A percentile compares a stretch with the other conserved stretches of the same genome.
These are phyloP conservation scores for Paraphaeosphaeria sporulosa DNA, from an alignment of 2,329 filamentous ascomycete genomes.

Conservation along the genomic window DNA sequence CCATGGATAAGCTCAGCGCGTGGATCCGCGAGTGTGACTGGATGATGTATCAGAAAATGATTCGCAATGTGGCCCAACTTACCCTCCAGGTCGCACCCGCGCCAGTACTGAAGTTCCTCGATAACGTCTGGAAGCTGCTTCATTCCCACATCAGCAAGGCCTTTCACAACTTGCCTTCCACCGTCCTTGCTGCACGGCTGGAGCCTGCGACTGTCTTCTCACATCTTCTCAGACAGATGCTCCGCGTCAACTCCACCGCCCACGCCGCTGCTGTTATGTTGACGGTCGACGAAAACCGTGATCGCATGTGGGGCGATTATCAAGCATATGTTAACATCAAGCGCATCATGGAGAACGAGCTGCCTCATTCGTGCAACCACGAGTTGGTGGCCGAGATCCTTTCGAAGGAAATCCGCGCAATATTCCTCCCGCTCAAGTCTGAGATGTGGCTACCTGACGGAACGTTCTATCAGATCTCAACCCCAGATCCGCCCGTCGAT, in stretches of 20 bases:
- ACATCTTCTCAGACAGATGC: conserved; percentile 81
- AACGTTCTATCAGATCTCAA: conserved; percentile 51
- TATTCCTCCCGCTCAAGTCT: conserved; percentile 73
- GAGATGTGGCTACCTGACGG: conserved; percentile 69
- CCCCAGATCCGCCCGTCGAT: conserved; percentile 35
- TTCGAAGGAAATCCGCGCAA: conserved; percentile 69
- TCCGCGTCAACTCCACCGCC: conserved; percentile 91
- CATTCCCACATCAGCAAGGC: conserved; percentile 83
- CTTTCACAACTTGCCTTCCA: conserved; percentile 82
- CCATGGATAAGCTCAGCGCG: conserved; percentile 78
- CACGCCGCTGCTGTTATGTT: conserved; percentile 94
- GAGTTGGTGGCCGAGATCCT: conserved; percentile 65
- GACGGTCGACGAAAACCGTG: conserved; percentile 84
- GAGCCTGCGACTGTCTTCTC: conserved; percentile 89
- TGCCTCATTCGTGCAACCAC: conserved; percentile 60
- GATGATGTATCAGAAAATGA: conserved; percentile 95
- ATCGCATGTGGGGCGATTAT: conserved; percentile 96
- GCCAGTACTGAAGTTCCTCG: conserved; percentile 83
- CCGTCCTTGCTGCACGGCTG: conserved; percentile 87
- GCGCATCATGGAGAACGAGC: conserved; percentile 63
- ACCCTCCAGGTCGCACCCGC: conserved; percentile 92
- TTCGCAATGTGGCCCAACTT: conserved; percentile 86
- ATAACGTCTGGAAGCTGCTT: conserved; percentile 83
- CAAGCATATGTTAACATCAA: conserved; percentile 68
- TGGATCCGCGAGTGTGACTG: conserved; percentile 98